phyloP scores from a whole-genome alignment of 2,329 filamentous ascomycete species.

The Cercospora sp. region DNA sequence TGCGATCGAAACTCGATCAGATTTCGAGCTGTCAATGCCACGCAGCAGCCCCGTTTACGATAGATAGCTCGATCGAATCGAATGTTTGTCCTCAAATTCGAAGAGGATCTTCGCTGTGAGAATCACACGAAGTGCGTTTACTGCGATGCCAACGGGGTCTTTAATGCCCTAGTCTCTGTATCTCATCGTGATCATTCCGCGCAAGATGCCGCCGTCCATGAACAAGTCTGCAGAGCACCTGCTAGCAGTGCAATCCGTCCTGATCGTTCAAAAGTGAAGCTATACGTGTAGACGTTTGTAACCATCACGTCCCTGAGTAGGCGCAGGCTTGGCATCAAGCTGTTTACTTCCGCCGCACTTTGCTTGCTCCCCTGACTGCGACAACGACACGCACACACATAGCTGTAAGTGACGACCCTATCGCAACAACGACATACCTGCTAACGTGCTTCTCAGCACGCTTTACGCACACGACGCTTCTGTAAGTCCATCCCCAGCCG shows the following conservation, averaged over 20 bases:
- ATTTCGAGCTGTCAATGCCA: not conserved
- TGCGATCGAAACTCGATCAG: not conserved
- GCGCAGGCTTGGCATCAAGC: not conserved
- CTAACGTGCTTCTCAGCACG: conserved; percentile 6
- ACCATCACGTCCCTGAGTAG: not conserved
- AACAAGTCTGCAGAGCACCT: not conserved
- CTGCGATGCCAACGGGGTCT: not conserved
- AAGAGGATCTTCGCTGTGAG: not conserved
- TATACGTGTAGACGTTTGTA: not conserved
- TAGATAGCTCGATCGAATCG: not conserved
- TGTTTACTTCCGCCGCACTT: not conserved
- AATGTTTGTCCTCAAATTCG: not conserved
- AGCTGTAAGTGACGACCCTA: not conserved
- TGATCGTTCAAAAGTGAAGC: not conserved
- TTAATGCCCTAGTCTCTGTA: not conserved
- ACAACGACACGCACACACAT: conserved; percentile 3
- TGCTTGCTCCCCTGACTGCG: not conserved
- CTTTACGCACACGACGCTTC: not conserved
- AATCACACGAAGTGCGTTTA: not conserved
- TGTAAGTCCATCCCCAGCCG: conserved; percentile 3
- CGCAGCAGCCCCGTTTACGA: not conserved
- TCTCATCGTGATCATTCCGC: not conserved
- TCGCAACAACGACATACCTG: not conserved
- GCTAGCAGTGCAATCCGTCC: not conserved
- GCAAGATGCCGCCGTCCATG: not conserved